phyloP scores from a whole-genome alignment of 176 grass and related monocot genomes.

The Zea luxurians region DNA sequence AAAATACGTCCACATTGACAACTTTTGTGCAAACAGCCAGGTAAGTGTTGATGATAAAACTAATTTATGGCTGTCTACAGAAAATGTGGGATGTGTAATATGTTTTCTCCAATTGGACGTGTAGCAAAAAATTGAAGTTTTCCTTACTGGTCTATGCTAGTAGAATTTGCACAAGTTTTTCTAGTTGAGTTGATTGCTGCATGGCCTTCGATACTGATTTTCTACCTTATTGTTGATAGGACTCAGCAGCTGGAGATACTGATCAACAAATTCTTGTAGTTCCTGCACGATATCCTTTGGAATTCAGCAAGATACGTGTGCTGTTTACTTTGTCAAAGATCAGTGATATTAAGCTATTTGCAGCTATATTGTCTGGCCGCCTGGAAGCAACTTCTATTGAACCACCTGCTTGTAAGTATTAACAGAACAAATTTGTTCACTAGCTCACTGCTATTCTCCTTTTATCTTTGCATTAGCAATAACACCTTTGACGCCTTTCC shows the following conservation, averaged over 20 bases:
- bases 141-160: neutral
- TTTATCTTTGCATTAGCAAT: neutral
- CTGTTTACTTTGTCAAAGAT: slow-evolving; percentile 77
- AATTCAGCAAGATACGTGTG: slow-evolving; percentile 63
- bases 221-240: slow-evolving; percentile 48
- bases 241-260: slow-evolving; percentile 58
- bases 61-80: slow-evolving; percentile 14
- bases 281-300: slow-evolving; percentile 63
- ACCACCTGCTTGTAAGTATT: slow-evolving; percentile 83
- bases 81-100: neutral
- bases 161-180: slow-evolving; percentile 4
- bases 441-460: neutral
- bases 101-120: slow-evolving; percentile 4
- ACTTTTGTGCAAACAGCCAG: slow-evolving; percentile 86
- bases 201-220: slow-evolving; percentile 15
- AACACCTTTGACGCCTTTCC: neutral
- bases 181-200: neutral
- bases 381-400: slow-evolving; percentile 76
- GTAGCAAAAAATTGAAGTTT: neutral
- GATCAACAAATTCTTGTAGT: slow-evolving; percentile 78
- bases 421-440: neutral
- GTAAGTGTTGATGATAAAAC: slow-evolving; percentile 42
- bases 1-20: slow-evolving; percentile 61
- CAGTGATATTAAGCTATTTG: slow-evolving; percentile 78
- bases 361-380: slow-evolving; percentile 67